A percentile compares a stretch with the other conserved stretches of the same genome.
These are phyloP conservation scores for Pseudisothecium myosuroides DNA, from an alignment of 225 moss, liverwort and hornwort genomes.

Conservation along the genomic window DNA sequence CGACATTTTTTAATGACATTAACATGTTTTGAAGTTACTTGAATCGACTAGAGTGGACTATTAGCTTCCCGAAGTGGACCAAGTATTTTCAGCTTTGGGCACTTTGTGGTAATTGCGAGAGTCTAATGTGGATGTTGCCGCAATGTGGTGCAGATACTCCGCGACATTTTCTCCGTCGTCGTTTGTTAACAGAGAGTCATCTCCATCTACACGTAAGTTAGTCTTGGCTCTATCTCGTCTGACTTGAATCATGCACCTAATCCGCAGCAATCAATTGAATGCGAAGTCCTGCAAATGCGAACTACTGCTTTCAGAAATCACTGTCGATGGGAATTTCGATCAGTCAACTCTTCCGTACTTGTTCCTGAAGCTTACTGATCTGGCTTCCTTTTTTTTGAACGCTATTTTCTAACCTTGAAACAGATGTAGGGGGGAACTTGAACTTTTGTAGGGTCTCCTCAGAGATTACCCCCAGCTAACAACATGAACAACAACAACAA, in stretches of 20 bases:
- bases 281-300: not conserved
- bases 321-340: not conserved
- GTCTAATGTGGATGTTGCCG: not conserved
- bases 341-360: not conserved
- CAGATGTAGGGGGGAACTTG: conserved; percentile 26
- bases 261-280: not conserved
- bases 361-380: not conserved
- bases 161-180: conserved; percentile 4
- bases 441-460: conserved; percentile 23
- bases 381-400: not conserved
- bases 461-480: not conserved
- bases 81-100: not conserved
- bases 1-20: not conserved
- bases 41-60: not conserved
- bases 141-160: conserved; percentile 13
- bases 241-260: not conserved
- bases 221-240: not conserved
- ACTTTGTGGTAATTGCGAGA: not conserved
- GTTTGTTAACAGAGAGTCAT: not conserved
- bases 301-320: not conserved
- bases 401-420: conserved; percentile 16
- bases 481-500: not conserved
- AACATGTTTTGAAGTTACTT: not conserved
- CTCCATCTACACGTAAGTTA: conserved; percentile 3
- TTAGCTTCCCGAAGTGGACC: not conserved